These are phyloP conservation scores for Spathaspora sp. DNA, from an alignment of 805 yeast species.

Conservation along the genomic window DNA sequence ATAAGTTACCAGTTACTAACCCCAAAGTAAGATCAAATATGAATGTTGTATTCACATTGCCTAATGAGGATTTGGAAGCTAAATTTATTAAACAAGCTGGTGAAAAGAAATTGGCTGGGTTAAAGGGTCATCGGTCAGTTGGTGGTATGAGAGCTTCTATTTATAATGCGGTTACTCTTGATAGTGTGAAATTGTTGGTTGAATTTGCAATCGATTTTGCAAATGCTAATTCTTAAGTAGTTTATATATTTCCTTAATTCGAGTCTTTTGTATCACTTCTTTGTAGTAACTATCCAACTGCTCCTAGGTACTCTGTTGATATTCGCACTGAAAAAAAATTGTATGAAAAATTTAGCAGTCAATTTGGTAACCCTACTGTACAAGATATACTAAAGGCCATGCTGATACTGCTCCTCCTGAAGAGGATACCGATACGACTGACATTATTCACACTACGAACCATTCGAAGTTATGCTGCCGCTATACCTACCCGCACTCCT, in stretches of 20 bases:
- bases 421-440: neutral
- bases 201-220: conserved; percentile 62
- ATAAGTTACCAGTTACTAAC: conserved; percentile 60
- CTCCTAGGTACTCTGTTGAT: neutral
- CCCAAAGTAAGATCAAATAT: conserved; percentile 67
- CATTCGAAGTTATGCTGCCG: neutral
- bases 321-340: neutral
- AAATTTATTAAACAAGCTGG: conserved; percentile 69
- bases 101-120: conserved; percentile 59
- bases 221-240: conserved; percentile 19
- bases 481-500: neutral
- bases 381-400: neutral
- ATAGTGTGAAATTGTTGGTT: conserved; percentile 55
- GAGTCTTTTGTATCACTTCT: too few relatives aligned
- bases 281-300: too few relatives aligned
- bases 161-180: conserved; percentile 77
- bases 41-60: conserved; percentile 89
- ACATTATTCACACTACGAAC: neutral
- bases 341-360: neutral
- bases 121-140: conserved; percentile 94
- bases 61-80: conserved; percentile 59
- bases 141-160: conserved; percentile 95
- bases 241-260: neutral
- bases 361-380: neutral
- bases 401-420: neutral